phyloP scores from a whole-genome alignment of 2,329 filamentous ascomycete species.

The Fusarium kyushuense region DNA sequence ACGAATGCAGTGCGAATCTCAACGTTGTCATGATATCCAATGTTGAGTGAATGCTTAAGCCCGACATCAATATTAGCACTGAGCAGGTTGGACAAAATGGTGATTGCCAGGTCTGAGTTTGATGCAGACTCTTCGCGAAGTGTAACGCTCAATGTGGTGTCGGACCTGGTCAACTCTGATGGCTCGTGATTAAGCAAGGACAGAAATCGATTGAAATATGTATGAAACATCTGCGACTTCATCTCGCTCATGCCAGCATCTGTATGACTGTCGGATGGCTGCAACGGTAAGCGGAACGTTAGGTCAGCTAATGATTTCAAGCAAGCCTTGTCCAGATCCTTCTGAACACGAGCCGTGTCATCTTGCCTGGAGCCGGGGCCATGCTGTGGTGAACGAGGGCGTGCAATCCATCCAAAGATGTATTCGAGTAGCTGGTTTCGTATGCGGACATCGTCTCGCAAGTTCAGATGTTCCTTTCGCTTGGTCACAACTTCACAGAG shows the following conservation, averaged over 20 bases:
- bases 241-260: slow-evolving; percentile 76
- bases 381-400: slow-evolving; percentile 65
- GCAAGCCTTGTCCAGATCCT: slow-evolving; percentile 74
- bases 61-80: slow-evolving; percentile 80
- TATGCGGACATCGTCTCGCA: slow-evolving; percentile 76
- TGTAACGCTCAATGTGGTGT: slow-evolving; percentile 50
- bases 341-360: slow-evolving; percentile 69
- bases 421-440: slow-evolving; percentile 76
- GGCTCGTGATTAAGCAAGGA: slow-evolving; percentile 72
- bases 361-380: slow-evolving; percentile 63
- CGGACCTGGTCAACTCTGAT: slow-evolving; percentile 53
- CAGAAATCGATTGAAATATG: slow-evolving; percentile 77
- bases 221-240: slow-evolving; percentile 78
- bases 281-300: slow-evolving; percentile 74
- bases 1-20: slow-evolving; percentile 78
- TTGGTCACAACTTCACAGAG: slow-evolving; percentile 73
- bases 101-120: slow-evolving; percentile 73
- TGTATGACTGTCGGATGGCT: slow-evolving; percentile 73
- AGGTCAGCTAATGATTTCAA: slow-evolving; percentile 74
- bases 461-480: slow-evolving; percentile 75
- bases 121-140: slow-evolving; percentile 66
- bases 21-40: slow-evolving; percentile 77
- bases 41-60: slow-evolving; percentile 75
- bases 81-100: slow-evolving; percentile 75
- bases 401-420: slow-evolving; percentile 76